These are phyloP conservation scores for Panicum miliaceum DNA, from an alignment of 176 grass and related monocot species.

Conservation along the genomic window DNA sequence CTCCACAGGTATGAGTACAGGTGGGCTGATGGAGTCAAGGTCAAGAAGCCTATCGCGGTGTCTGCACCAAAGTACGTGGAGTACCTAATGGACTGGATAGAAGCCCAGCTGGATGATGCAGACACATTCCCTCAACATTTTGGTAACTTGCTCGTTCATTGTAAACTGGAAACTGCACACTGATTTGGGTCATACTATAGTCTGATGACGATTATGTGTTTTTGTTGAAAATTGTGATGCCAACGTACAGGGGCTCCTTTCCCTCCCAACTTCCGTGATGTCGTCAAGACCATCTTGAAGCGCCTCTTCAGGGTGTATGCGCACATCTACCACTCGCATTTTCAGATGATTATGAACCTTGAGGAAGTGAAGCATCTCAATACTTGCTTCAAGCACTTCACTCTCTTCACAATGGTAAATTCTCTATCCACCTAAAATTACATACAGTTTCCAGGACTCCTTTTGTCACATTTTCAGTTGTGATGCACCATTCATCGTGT, in stretches of 20 bases:
- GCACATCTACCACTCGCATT: constrained; percentile 92
- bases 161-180: background rate
- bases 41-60: constrained; percentile 82
- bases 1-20: constrained; percentile 82
- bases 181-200: background rate
- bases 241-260: constrained; percentile 76
- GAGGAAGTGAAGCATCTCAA: constrained; percentile 93
- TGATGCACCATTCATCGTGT: constrained; percentile 33
- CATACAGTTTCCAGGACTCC: background rate
- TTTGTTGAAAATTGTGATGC: background rate
- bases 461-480: background rate
- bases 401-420: constrained; percentile 74
- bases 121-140: constrained; percentile 83
- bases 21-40: constrained; percentile 88
- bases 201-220: constrained; percentile 3
- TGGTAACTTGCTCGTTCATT: constrained; percentile 44
- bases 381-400: constrained; percentile 99
- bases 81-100: constrained; percentile 94
- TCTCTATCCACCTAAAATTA: background rate
- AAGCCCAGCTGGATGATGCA: constrained; percentile 74
- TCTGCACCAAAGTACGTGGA: constrained; percentile 91
- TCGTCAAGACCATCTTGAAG: constrained; percentile 87
- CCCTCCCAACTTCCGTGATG: constrained; percentile 74
- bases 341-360: constrained; percentile 79
- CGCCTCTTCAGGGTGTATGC: constrained; percentile 89